These are phyloP conservation scores for Coniferiporia sulphurascens DNA, from an alignment of 1,284 basidiomycete species.

Conservation along the genomic window DNA sequence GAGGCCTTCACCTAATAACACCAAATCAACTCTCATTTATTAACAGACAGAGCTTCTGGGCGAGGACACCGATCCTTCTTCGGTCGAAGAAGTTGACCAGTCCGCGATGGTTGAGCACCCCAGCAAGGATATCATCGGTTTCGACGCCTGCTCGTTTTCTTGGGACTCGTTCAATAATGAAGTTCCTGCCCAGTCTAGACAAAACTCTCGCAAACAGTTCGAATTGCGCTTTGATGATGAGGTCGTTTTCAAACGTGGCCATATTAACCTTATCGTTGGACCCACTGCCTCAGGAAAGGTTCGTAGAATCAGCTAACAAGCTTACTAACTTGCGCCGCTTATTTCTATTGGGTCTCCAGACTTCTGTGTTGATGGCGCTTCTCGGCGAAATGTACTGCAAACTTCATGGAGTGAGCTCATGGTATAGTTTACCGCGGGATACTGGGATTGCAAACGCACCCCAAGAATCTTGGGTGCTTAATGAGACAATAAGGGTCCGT, in stretches of 20 bases:
- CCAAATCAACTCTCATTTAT: not conserved
- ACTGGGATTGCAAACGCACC: constrained; percentile 41
- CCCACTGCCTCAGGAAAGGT: constrained; percentile 18
- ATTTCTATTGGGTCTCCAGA: constrained; percentile 27
- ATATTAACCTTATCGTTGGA: constrained; percentile 16
- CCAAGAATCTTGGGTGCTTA: constrained; percentile 38
- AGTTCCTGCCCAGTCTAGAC: constrained; percentile 17
- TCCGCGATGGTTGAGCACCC: constrained; percentile 25
- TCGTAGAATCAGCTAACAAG: constrained; percentile 34
- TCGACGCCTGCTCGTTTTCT: constrained; percentile 33
- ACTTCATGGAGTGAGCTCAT: constrained; percentile 28
- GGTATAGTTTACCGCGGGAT: constrained; percentile 39
- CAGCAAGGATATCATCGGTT: constrained; percentile 12
- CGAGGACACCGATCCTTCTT: constrained; percentile 31
- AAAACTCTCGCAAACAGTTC: constrained; percentile 36
- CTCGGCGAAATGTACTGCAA: constrained; percentile 23
- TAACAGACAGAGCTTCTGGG: constrained; percentile 50
- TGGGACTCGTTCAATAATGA: constrained; percentile 31
- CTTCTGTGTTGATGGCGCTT: constrained; percentile 40
- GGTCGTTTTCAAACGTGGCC: constrained; percentile 44
- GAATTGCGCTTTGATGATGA: constrained; percentile 43
- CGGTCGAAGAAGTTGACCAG: constrained; percentile 22
- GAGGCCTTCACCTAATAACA: not conserved
- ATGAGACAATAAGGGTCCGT: constrained; percentile 34
- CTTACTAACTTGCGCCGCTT: no score